phyloP scores from a whole-genome alignment of 2,329 filamentous ascomycete genomes.

The Akanthomyces dipterigenus region DNA sequence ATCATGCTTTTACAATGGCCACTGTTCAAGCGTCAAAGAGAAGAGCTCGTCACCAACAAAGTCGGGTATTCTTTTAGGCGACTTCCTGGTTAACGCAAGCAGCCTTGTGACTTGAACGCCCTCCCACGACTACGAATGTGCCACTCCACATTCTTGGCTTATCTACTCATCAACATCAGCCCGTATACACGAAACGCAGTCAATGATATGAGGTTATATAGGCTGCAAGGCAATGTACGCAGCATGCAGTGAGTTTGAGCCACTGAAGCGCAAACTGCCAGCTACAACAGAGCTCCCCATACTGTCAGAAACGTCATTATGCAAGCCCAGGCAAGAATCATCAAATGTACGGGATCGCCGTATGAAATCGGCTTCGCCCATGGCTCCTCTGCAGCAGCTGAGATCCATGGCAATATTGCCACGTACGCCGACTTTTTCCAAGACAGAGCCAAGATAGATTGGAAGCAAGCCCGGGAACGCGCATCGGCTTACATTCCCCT shows the following conservation, averaged over 20 bases:
- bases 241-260: neutral
- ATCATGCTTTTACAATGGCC: neutral
- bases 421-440: neutral
- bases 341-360: neutral
- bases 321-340: neutral
- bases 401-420: neutral
- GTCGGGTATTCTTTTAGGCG: neutral
- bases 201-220: neutral
- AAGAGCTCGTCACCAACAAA: neutral
- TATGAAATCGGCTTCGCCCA: neutral
- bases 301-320: neutral
- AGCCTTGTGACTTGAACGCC: neutral
- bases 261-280: neutral
- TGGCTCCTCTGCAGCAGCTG: neutral
- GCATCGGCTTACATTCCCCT: neutral
- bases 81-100: neutral
- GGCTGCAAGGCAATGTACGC: neutral
- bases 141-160: neutral
- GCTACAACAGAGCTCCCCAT: neutral
- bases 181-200: neutral
- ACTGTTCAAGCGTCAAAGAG: neutral
- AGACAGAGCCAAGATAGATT: neutral
- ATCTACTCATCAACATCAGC: neutral
- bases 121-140: neutral
- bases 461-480: neutral